A percentile compares a stretch with the other conserved stretches of the same genome.
These are phyloP conservation scores for Conticribra weissflogii DNA, from an alignment of 108 stramenopile genomes.

Conservation along the genomic window DNA sequence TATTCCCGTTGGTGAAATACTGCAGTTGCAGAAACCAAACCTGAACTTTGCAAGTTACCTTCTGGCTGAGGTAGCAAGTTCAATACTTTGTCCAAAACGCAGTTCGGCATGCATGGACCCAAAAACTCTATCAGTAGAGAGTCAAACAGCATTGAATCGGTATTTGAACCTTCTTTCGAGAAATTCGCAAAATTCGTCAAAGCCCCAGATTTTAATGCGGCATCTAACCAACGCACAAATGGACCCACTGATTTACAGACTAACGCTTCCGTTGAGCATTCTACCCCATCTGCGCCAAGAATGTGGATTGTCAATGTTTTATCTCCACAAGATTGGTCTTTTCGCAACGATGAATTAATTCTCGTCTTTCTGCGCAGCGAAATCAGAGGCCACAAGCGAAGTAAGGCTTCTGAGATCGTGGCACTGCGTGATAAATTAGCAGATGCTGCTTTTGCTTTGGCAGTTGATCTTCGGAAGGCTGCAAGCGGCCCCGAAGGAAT, in stretches of 20 bases:
- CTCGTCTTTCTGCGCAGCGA: conserved; percentile 22
- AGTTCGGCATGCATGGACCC: conserved; percentile 65
- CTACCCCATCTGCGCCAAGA: conserved; percentile 79
- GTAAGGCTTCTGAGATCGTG: conserved; percentile 77
- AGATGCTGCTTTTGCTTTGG: conserved; percentile 69
- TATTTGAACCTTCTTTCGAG: too few species aligned
- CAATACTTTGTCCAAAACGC: conserved; percentile 24
- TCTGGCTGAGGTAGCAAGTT: conserved; percentile 47
- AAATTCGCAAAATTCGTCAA: too few species aligned
- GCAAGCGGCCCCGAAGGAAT: conserved; percentile 56
- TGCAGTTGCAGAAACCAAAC: conserved; percentile 54
- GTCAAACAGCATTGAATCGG: too few species aligned
- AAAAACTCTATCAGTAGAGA: conserved; percentile 57
- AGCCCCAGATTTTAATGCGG: conserved; percentile 32
- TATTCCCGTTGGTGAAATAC: conserved; percentile 66
- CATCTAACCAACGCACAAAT: conserved; percentile 74
- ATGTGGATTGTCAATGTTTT: conserved; percentile 64
- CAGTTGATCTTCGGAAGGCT: conserved; percentile 56
- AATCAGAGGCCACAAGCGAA: conserved; percentile 56
- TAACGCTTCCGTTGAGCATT: conserved; percentile 65
- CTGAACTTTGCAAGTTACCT: conserved; percentile 6
- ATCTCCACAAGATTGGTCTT: conserved; percentile 2
- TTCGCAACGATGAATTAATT: neutral
- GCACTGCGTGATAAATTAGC: conserved; percentile 69
- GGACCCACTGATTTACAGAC: conserved; percentile 63